A percentile compares a stretch with the other conserved stretches of the same genome.
Conservation (phyloP, 2,329 filamentous ascomycete species). For the Cordyceps tenuipes region DNA sequence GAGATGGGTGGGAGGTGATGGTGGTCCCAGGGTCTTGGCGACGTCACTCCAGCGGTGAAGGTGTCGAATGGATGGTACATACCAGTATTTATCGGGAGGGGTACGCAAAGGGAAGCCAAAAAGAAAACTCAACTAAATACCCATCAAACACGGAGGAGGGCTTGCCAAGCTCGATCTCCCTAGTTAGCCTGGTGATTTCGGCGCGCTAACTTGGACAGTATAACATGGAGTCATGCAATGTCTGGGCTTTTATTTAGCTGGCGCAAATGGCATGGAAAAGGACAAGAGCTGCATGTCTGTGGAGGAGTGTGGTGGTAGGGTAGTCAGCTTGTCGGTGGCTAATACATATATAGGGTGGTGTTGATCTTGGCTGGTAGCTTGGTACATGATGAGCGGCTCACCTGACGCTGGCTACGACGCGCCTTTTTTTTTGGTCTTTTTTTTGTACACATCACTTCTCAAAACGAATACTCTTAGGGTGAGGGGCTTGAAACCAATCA, state of each 20-base stretch:
- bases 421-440: not conserved
- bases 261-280: too few relatives aligned
- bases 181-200: not conserved
- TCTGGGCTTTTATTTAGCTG: too few relatives aligned
- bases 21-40: not conserved
- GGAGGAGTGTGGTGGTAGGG: too few relatives aligned
- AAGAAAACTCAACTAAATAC: not conserved
- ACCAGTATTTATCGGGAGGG: not conserved
- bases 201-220: not conserved
- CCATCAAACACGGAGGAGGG: not conserved
- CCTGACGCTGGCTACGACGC: not conserved
- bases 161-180: slow-evolving; percentile 3
- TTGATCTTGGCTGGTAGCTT: not conserved
- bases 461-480: not conserved
- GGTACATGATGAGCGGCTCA: slow-evolving; percentile 6
- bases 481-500: not conserved
- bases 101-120: not conserved
- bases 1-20: not conserved
- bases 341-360: not conserved
- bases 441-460: too few relatives aligned
- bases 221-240: too few relatives aligned
- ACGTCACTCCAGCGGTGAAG: slow-evolving; percentile 10
- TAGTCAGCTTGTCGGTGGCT: not conserved
- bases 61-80: not conserved
- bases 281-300: too few relatives aligned